Evolutionary conservation across 768 basidiomycete species (phyloP).

Genomic region (Serendipita sp.): DNA sequence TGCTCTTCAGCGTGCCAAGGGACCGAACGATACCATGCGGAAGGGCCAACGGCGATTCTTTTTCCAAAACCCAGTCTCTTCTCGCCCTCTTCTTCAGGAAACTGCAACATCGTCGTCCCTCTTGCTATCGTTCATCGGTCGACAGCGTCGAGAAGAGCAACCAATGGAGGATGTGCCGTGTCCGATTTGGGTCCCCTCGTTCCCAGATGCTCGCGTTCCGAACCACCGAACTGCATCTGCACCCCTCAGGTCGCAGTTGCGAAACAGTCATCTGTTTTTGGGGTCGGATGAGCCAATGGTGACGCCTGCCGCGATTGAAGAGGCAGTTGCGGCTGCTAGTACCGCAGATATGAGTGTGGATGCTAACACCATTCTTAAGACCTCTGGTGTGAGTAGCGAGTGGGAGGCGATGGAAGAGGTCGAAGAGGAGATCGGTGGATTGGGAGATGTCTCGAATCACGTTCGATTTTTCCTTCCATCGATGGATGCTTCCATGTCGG

Average conservation of each 20-base stretch:
- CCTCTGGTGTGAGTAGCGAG: too few species aligned
- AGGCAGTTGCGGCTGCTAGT: background rate
- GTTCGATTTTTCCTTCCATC: background rate
- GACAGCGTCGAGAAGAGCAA: background rate
- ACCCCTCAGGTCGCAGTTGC: slow-evolving; percentile 1
- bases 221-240: background rate
- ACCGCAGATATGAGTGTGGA: too few species aligned
- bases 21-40: background rate
- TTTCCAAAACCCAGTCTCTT: background rate
- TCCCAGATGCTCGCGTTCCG: background rate
- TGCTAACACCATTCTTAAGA: too few species aligned
- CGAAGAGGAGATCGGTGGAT: background rate
- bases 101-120: background rate
- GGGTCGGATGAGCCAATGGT: background rate
- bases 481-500: too few species aligned
- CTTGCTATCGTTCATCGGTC: background rate
- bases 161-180: background rate
- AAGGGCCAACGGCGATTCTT: background rate
- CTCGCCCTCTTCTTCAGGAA: background rate
- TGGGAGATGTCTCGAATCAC: background rate
- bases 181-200: background rate
- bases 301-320: background rate
- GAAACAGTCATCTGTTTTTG: background rate
- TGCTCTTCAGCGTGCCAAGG: background rate
- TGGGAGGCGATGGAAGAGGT: too few species aligned